phyloP scores from a whole-genome alignment of 768 basidiomycete species.

The Kwoniella sp. region DNA sequence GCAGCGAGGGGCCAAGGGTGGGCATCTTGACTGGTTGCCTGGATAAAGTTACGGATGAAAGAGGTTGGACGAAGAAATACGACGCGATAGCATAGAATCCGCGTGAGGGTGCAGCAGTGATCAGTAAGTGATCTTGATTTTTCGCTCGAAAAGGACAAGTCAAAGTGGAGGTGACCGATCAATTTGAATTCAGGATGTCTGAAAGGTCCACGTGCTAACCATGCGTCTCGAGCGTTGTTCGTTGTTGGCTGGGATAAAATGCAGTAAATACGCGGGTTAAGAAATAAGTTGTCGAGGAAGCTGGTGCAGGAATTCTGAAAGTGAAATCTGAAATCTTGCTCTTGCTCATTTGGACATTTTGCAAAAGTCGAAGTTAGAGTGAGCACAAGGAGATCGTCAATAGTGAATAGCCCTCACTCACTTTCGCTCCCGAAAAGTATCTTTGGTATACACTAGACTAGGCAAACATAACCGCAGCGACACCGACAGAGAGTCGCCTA shows the following conservation, averaged over 20 bases:
- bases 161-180: not conserved
- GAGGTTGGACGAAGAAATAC: too few relatives aligned
- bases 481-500: too few relatives aligned
- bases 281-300: not conserved
- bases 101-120: too few relatives aligned
- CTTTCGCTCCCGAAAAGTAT: too few relatives aligned
- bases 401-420: not conserved
- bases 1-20: constrained; percentile 49
- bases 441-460: too few relatives aligned
- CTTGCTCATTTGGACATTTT: not conserved
- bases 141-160: not conserved
- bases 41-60: too few relatives aligned
- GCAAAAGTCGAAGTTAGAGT: too few relatives aligned
- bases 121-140: constrained; percentile 1
- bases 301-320: not conserved
- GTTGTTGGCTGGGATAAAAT: not conserved
- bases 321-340: constrained; percentile 1
- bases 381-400: not conserved
- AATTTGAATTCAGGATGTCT: too few relatives aligned
- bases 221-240: too few relatives aligned
- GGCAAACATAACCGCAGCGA: too few relatives aligned
- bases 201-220: too few relatives aligned
- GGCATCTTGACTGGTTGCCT: constrained; percentile 30
- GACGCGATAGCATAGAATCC: not conserved
- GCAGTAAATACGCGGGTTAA: not conserved